A percentile compares a stretch with the other conserved stretches of the same genome.
These are phyloP conservation scores for Bolboschoenoplectus hybrid DNA, from an alignment of 202 grass and related monocot genomes.

Conservation along the genomic window DNA sequence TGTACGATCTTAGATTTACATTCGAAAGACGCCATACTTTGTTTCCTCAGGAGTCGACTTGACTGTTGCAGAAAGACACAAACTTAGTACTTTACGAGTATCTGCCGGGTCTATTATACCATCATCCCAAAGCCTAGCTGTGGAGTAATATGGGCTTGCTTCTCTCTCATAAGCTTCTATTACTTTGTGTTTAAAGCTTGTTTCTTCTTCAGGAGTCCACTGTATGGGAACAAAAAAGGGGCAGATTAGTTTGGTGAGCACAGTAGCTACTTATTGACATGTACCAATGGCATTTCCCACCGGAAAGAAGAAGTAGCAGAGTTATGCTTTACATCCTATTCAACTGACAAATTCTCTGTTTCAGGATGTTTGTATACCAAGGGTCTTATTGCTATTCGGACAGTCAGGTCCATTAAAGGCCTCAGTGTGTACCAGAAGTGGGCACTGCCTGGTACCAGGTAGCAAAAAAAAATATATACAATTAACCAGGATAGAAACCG, in stretches of 20 bases:
- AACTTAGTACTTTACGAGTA: conserved; percentile 78
- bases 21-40: conserved; percentile 88
- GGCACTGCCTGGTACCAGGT: not conserved
- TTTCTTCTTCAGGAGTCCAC: conserved; percentile 86
- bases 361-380: not conserved
- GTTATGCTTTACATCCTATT: no score
- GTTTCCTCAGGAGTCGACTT: conserved; percentile 70
- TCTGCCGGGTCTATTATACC: conserved; percentile 89
- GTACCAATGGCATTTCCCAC: not conserved
- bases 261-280: not conserved
- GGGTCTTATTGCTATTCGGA: not conserved
- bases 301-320: no score
- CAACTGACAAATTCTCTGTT: not conserved
- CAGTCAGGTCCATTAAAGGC: not conserved
- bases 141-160: conserved; percentile 89
- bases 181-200: conserved; percentile 70
- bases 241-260: conserved; percentile 7
- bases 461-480: not conserved
- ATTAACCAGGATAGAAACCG: not conserved
- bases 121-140: conserved; percentile 92
- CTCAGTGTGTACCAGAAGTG: not conserved
- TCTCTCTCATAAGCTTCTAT: conserved; percentile 80
- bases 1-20: conserved; percentile 46
- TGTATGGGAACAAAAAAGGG: conserved; percentile 40
- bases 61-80: conserved; percentile 76